A percentile compares a stretch with the other conserved stretches of the same genome.
These are phyloP conservation scores for Mycena venus DNA, from an alignment of 768 basidiomycete genomes.

Conservation along the genomic window DNA sequence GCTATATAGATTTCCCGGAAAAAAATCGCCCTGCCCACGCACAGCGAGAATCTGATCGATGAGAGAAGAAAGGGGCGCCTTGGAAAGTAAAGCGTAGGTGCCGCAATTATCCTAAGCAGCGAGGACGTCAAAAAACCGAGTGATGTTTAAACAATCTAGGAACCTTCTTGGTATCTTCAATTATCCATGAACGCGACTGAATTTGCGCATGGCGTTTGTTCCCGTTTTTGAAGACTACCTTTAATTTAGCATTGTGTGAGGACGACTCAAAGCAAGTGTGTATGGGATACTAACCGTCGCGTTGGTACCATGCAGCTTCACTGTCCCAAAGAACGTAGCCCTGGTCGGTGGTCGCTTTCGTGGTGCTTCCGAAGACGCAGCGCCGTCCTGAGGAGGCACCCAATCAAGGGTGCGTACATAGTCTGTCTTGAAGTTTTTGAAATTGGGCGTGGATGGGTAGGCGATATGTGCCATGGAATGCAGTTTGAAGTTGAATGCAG, in stretches of 20 bases:
- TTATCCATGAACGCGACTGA: slow-evolving; percentile 37
- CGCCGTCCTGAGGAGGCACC: background rate
- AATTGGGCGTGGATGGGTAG: slow-evolving; percentile 35
- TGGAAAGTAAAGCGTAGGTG: slow-evolving; percentile 32
- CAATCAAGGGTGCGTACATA: slow-evolving; percentile 18
- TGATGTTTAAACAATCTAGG: background rate
- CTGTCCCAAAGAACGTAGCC: slow-evolving; percentile 35
- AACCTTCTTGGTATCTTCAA: slow-evolving; percentile 22
- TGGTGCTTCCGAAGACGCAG: background rate
- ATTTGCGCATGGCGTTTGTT: slow-evolving; percentile 22
- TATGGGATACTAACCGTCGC: slow-evolving; percentile 14
- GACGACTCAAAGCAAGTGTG: no score
- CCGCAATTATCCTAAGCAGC: slow-evolving; percentile 24
- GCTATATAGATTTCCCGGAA: slow-evolving; percentile 33
- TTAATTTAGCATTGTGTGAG: background rate
- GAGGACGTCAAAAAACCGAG: background rate
- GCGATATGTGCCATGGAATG: slow-evolving; percentile 29
- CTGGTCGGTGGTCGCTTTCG: slow-evolving; percentile 21
- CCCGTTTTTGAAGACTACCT: slow-evolving; percentile 28
- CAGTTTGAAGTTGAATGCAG: background rate
- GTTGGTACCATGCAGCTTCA: slow-evolving; percentile 39
- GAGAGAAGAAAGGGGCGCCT: slow-evolving; percentile 32
- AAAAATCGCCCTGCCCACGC: background rate
- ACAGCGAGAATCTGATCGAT: slow-evolving; percentile 35
- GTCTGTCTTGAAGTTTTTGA: slow-evolving; percentile 32